phyloP scores from a whole-genome alignment of 78 protist genomes.

The Dictyostelium citrinum region DNA sequence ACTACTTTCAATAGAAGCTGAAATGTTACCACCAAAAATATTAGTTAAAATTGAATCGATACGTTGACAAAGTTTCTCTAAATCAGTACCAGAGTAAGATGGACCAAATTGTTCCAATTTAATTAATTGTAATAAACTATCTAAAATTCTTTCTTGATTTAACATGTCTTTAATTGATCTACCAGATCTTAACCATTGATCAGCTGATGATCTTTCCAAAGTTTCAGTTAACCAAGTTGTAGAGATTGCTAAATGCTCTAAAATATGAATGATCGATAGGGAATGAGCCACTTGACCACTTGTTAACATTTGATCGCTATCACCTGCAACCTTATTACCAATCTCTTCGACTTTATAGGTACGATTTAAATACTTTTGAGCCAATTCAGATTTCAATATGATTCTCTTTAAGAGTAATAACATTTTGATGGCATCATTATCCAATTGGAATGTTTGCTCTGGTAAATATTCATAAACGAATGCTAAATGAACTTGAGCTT shows the following conservation, averaged over 20 bases:
- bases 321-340: not conserved
- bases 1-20: not conserved
- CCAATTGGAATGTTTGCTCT: slow-evolving; percentile 34
- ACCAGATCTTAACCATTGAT: slow-evolving; percentile 57
- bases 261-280: slow-evolving; percentile 42
- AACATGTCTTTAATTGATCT: slow-evolving; percentile 36
- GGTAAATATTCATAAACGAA: slow-evolving; percentile 50
- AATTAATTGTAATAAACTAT: slow-evolving; percentile 25
- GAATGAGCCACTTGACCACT: slow-evolving; percentile 36
- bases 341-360: slow-evolving; percentile 71
- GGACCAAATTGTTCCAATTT: slow-evolving; percentile 55
- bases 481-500: slow-evolving; percentile 31
- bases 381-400: slow-evolving; percentile 27
- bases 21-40: slow-evolving; percentile 35
- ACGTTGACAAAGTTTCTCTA: slow-evolving; percentile 41
- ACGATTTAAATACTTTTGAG: slow-evolving; percentile 38
- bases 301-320: not conserved
- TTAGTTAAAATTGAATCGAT: slow-evolving; percentile 34
- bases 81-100: not conserved
- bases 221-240: slow-evolving; percentile 60
- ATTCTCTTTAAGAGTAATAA: slow-evolving; percentile 20
- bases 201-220: slow-evolving; percentile 17
- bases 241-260: slow-evolving; percentile 43
- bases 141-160: slow-evolving; percentile 30
- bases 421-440: slow-evolving; percentile 45